phyloP scores from a whole-genome alignment of 106 monocot species.

The Acorus gramineus region DNA sequence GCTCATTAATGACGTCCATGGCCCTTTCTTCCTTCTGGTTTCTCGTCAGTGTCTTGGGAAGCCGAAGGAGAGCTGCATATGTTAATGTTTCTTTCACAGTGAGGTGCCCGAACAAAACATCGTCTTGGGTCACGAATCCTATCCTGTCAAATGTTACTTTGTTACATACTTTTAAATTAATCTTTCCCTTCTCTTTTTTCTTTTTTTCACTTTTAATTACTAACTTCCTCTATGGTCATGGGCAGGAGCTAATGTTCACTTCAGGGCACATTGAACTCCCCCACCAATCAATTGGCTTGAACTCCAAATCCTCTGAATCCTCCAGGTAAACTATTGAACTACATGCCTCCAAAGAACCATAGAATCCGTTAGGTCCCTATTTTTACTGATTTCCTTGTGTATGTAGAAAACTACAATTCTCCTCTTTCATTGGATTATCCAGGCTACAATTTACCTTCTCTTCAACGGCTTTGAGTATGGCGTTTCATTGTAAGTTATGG shows the following conservation, averaged over 20 bases:
- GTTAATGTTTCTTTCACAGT: slow-evolving; percentile 78
- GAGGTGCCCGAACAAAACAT: slow-evolving; percentile 72
- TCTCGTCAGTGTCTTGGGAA: slow-evolving; percentile 58
- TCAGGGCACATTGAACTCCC: background rate
- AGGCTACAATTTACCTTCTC: slow-evolving; percentile 36
- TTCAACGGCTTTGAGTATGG: slow-evolving; percentile 66
- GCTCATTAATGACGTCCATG: slow-evolving; percentile 65
- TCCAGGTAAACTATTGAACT: background rate
- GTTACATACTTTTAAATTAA: too few relatives aligned
- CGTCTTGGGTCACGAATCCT: slow-evolving; percentile 79
- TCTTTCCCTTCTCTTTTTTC: background rate
- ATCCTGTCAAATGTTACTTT: slow-evolving; percentile 37
- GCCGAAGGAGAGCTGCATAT: slow-evolving; percentile 77
- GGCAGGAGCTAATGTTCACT: slow-evolving; percentile 5
- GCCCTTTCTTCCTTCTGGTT: slow-evolving; percentile 60
- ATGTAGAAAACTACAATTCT: too few relatives aligned
- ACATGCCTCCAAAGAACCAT: too few relatives aligned
- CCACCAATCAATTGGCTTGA: background rate
- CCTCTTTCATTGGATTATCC: too few relatives aligned
- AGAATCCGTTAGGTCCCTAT: too few relatives aligned
- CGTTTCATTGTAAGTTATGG: slow-evolving; percentile 68
- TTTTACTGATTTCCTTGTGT: too few relatives aligned
- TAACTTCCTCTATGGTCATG: background rate
- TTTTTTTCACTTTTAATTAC: background rate
- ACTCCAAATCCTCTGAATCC: background rate